A percentile compares a stretch with the other conserved stretches of the same genome.
Conservation (phyloP, 139 green algal genomes). For the Chlamydomonas eustigma region DNA sequence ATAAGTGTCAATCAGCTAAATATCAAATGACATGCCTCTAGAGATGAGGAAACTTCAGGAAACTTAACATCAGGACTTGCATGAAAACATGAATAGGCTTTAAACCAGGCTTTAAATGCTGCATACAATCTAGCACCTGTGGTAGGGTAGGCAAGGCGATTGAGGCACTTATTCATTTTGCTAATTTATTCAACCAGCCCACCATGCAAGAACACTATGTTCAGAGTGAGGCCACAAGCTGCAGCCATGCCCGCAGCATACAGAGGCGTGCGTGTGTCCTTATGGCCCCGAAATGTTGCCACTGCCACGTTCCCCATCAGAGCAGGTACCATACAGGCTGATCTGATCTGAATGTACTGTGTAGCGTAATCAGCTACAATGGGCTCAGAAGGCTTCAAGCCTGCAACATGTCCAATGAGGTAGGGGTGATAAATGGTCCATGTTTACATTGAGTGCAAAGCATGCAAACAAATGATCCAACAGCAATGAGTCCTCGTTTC, state of each 20-base stretch:
- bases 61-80: no score
- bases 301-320: conserved; percentile 55
- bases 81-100: no score
- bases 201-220: conserved; percentile 37
- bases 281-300: conserved; percentile 51
- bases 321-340: conserved; percentile 31
- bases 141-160: no score
- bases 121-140: no score
- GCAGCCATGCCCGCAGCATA: conserved; percentile 24
- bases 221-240: conserved; percentile 26
- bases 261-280: conserved; percentile 60
- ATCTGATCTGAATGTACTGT: conserved; percentile 43
- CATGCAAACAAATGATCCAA: neutral
- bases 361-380: conserved; percentile 36
- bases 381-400: conserved; percentile 33
- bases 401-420: neutral
- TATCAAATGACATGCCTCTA: no score
- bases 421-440: neutral
- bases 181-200: neutral
- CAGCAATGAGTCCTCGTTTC: neutral
- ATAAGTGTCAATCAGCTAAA: no score
- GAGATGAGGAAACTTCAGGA: neutral
- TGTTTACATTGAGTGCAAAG: neutral
- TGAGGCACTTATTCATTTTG: no score
- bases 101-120: no score